A percentile compares a stretch with the other conserved stretches of the same genome.
These are phyloP conservation scores for Fusarium miscanthi DNA, from an alignment of 2,329 filamentous ascomycete species.

Conservation along the genomic window DNA sequence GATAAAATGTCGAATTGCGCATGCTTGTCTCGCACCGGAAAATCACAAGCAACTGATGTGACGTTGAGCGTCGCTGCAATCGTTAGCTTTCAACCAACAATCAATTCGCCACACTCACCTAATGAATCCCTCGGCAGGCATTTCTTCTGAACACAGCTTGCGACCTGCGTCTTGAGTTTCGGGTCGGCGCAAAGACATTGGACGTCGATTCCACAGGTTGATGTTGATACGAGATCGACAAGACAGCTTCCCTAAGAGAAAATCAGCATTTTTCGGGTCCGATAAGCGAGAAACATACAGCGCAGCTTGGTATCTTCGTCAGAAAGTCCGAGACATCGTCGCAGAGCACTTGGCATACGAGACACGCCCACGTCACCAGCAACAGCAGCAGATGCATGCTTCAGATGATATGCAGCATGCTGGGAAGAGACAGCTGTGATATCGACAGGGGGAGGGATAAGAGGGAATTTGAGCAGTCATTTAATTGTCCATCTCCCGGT, in stretches of 20 bases:
- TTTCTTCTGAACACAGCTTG: neutral
- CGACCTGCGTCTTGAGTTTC: neutral
- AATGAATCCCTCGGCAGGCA: neutral
- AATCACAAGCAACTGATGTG: neutral
- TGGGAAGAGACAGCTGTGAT: neutral
- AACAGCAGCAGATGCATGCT: slow-evolving; percentile 7
- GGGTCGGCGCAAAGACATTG: slow-evolving; percentile 13
- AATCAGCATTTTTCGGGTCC: accelerated
- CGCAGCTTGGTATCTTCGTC: slow-evolving; percentile 7
- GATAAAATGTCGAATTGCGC: neutral
- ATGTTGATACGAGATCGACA: slow-evolving; percentile 1
- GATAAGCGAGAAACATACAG: neutral
- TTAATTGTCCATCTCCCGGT: neutral
- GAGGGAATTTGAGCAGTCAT: neutral
- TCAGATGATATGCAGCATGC: neutral
- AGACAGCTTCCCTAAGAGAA: neutral
- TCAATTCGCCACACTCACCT: neutral
- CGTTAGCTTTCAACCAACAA: accelerated
- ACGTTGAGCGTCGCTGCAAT: neutral
- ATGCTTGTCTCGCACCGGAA: slow-evolving; percentile 4
- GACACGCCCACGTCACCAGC: slow-evolving; percentile 14
- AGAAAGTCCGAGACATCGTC: neutral
- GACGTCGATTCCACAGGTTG: slow-evolving; percentile 3
- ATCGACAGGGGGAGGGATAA: neutral
- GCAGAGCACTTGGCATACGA: neutral